Evolutionary conservation across 352 stramenopile species (phyloP), one percentile per base, ranked within the genome.

Genomic region (Phytophthora pisi): DNA sequence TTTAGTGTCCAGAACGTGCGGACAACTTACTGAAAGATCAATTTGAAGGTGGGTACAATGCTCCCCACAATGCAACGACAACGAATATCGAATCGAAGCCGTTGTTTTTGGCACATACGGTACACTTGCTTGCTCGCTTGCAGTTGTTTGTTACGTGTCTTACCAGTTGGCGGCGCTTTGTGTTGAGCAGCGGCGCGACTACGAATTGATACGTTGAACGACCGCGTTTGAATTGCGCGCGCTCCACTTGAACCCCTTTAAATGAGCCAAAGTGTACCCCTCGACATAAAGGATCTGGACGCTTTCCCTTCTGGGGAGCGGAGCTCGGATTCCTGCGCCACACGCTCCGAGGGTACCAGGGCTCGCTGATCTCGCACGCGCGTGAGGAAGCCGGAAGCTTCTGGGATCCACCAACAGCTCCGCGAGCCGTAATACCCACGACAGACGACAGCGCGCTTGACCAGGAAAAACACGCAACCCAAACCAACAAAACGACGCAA

Each of bases 21-120:
- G 59, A 61, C 60, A 70, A 38, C 31, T 38, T 15, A 70, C 31
- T 65, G 46, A 59, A 64, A 66, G 56, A 70, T 70, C 64, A 67
- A 72, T 51, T 63, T 72, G 57, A 51, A 59, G 46, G 49, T 58
- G 36, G 51, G 34, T 57, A 18, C 28, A 28, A 57, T 8, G 3
- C 53, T 61, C 56, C 15, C 38, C 38, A 45, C 64, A 70, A 70
- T 43, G 64, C 50, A 46, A 66, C 64, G 34, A 57, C 50, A 7
- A n/a, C 18, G 5, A 55, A 58, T 58, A 55, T 59, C 55, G 47
- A 38, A 56, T 46, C 36, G 30, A 46, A 53, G 47, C 34, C 45
- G 36, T n/a, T 4, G 31, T 38, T 15, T 30, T 30, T 6, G 26
- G 13, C 34, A 42, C 34, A 42, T 11, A 11, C 34, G 34, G 34